Evolutionary conservation across 441 rosid species (phyloP), one percentile per base, ranked within the genome.

Genomic region (Gossypium laxum): DNA sequence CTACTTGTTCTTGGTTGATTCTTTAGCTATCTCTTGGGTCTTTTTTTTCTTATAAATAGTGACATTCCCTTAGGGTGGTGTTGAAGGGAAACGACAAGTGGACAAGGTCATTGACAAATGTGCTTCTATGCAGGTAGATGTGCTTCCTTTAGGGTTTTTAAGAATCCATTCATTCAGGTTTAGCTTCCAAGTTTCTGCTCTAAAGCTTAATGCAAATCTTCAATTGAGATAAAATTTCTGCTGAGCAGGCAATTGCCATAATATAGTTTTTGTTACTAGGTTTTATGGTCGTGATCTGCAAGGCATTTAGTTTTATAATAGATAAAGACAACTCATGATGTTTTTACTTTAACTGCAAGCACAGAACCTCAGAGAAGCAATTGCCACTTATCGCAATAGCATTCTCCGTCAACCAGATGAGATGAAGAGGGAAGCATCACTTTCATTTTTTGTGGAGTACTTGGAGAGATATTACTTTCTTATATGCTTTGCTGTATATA

Each of bases 51-150:
- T 70, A 74, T 63, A 69, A 70, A 74, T 59, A 51, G 62, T 78
- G 75, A 67, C 34, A 61, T 81, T 70, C 54, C 62, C 78, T 57
- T 77, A 95, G 99, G 98, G 99, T 70, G 99, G 99, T 72, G 96
- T 92, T 58, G 99, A 95, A 84, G 98, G 97, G 70, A 95, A 95
- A 88, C 83, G 91, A 74, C 96, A 89, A 83, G 98, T 95, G 57
- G 99, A 95, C 79, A 89, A 89, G 83, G 98, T 92, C 81, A 95
- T 95, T 74, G 99, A 95, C 84, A 92, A 89, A 85, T 95, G 99
- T 82, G 86, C 98, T 68, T 87, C 97, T 78, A 92, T 95, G 99
- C 99, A 95, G 97, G 99, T 95, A 80, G 11, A 7, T 34, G 43
- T 34, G 43, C 43, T 34, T 34, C 11, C 43, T 34, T 34, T 34